Conservation (phyloP, 2,329 filamentous ascomycete genomes). For the Clarireedia hainanense region DNA sequence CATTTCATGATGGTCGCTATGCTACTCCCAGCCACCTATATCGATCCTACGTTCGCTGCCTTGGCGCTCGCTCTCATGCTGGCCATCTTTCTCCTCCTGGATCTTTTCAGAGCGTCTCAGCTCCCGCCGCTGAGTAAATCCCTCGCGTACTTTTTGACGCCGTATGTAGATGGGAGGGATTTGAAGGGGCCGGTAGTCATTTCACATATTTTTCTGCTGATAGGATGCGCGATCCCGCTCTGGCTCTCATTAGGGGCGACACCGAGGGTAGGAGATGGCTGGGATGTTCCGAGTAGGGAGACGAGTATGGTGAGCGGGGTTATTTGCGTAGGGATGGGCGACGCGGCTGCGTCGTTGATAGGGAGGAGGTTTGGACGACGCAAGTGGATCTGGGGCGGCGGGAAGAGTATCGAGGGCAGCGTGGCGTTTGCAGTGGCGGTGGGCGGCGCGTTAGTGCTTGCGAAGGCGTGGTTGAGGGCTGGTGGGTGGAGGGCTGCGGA, state of each 20-base stretch:
- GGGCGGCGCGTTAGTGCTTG: slow-evolving; percentile 60
- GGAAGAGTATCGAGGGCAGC: slow-evolving; percentile 87
- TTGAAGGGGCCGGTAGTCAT: slow-evolving; percentile 90
- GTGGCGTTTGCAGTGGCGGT: slow-evolving; percentile 78
- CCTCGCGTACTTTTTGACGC: slow-evolving; percentile 78
- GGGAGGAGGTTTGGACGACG: slow-evolving; percentile 76
- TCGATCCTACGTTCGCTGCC: slow-evolving; percentile 78
- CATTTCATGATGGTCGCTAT: slow-evolving; percentile 98
- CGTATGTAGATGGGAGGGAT: slow-evolving; percentile 91
- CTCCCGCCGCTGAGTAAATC: slow-evolving; percentile 83
- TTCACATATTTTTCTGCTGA: slow-evolving; percentile 89
- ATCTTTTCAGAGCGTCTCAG: slow-evolving; percentile 83
- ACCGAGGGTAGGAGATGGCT: slow-evolving; percentile 34
- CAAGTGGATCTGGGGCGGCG: slow-evolving; percentile 96
- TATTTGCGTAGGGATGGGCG: slow-evolving; percentile 89
- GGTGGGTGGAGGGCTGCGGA: slow-evolving; percentile 77
- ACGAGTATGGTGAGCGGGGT: slow-evolving; percentile 88
- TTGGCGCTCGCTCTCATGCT: slow-evolving; percentile 75
- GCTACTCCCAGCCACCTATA: slow-evolving; percentile 77
- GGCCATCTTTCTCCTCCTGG: slow-evolving; percentile 78
- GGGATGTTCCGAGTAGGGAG: slow-evolving; percentile 69
- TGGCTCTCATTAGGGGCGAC: slow-evolving; percentile 69
- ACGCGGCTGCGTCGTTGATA: slow-evolving; percentile 85
- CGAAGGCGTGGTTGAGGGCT: slow-evolving; percentile 64
- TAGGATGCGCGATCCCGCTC: slow-evolving; percentile 89